Conservation (phyloP, 805 yeast species). For the Brettanomyces sp. region DNA sequence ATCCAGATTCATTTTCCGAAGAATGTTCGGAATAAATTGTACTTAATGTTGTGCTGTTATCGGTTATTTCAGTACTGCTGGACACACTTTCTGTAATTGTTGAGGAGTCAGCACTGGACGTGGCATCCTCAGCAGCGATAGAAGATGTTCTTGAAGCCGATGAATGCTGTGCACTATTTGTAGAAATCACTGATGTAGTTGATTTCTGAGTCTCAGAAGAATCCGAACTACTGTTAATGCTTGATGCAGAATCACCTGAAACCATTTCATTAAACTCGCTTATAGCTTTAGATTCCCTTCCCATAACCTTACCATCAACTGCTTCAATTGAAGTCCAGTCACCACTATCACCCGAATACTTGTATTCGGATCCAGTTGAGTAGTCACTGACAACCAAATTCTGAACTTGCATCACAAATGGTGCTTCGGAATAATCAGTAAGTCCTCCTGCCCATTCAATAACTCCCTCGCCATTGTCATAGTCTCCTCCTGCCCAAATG, state of each 20-base stretch:
- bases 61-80: too few species aligned
- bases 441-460: conserved; percentile 78
- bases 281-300: conserved; percentile 41
- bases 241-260: not conserved
- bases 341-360: conserved; percentile 48
- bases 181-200: conserved; percentile 1
- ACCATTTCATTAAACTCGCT: conserved; percentile 32
- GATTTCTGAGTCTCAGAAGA: not conserved
- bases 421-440: conserved; percentile 56
- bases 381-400: conserved; percentile 57
- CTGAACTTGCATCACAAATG: conserved; percentile 59
- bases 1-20: too few species aligned
- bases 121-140: conserved; percentile 7
- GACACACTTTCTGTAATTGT: too few species aligned
- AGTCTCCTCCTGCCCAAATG: conserved; percentile 79
- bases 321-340: conserved; percentile 51
- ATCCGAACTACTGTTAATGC: conserved; percentile 1
- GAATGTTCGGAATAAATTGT: too few species aligned
- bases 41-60: too few species aligned
- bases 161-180: not conserved
- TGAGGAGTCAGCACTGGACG: conserved; percentile 10
- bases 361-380: conserved; percentile 52
- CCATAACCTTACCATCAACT: conserved; percentile 49
- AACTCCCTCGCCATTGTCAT: conserved; percentile 54
- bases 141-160: conserved; percentile 11